Evolutionary conservation across 257 asterid species (phyloP), one percentile per base, ranked within the genome.

Genomic region (Datura wrightii): DNA sequence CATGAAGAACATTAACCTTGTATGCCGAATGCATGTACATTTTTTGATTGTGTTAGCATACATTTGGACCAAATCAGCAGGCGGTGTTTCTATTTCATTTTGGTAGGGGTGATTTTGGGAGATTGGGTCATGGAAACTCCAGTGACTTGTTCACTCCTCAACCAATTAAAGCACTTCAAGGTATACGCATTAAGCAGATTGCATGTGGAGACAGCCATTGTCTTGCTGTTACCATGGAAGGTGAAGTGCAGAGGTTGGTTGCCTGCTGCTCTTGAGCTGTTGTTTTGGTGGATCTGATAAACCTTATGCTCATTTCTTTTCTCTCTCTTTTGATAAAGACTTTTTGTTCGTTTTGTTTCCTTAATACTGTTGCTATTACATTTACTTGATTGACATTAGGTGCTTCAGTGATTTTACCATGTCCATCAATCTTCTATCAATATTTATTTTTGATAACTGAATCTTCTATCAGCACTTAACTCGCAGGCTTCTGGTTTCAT

Each of bases 141-240:
- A 97, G 98, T 62, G 98, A 94, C 90, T 88, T 97, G 91, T 97
- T 97, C 89, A 82, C 92, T 88, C 99, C 99, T 80, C 98, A 93
- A 87, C 98, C 98, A 54, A 92, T 95, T 84, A 95, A 97, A 89
- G 97, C 93, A 36, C 91, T 97, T 66, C 97, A 93, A 65, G 95
- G 97, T 82, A 87, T 95, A 76, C 88, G 54, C 86, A 94, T 97
- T 79, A 94, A 92, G 91, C 98, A 97, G 87, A 95, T 97, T 89
- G 98, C 98, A 54, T 97, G 99, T 80, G 99, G 99, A 5, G 99
- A 97, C 87, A 94, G 99, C 92, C 99, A 97, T 88, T 97, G 99
- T 90, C 89, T 97, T 90, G 99, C 98, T 55, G 98, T 97, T 82
- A 97, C 99, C 79, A 91, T 95, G 99, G 97, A 92, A 72, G 99